These are phyloP conservation scores for Silene conica DNA, from an alignment of 148 eudicot genomes.

Conservation along the genomic window DNA sequence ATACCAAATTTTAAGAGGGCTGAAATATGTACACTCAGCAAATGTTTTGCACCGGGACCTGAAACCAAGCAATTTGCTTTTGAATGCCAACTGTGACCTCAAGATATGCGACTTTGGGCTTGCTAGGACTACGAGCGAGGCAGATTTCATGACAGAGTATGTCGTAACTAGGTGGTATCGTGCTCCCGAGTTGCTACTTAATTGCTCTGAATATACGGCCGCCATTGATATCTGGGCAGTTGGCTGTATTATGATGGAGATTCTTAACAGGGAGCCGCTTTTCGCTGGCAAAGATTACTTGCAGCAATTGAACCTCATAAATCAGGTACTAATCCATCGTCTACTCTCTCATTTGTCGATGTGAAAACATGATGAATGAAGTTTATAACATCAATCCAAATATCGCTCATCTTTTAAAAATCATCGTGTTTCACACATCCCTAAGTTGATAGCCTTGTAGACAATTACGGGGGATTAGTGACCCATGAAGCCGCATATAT, in stretches of 20 bases:
- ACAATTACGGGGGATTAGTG: no score
- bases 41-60: constrained; percentile 93
- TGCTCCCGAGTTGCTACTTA: constrained; percentile 90
- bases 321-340: constrained; percentile 43
- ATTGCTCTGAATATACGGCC: constrained; percentile 87
- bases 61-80: constrained; percentile 95
- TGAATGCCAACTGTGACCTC: constrained; percentile 90
- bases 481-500: background rate
- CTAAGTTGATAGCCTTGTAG: no score
- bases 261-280: constrained; percentile 68
- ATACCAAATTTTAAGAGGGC: constrained; percentile 81
- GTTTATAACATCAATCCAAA: no score
- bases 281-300: constrained; percentile 93
- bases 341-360: background rate
- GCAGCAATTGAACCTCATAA: constrained; percentile 84
- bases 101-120: constrained; percentile 98
- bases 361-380: background rate
- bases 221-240: constrained; percentile 98
- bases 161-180: constrained; percentile 99
- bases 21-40: constrained; percentile 89
- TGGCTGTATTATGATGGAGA: constrained; percentile 98
- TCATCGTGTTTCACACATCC: no score
- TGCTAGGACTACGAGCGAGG: constrained; percentile 88
- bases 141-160: constrained; percentile 97
- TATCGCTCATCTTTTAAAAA: no score